Percentiles rank a stretch among this genome's conserved stretches.
Conservation (phyloP, 2,329 filamentous ascomycete genomes). For the Ascochyta koolunga region DNA sequence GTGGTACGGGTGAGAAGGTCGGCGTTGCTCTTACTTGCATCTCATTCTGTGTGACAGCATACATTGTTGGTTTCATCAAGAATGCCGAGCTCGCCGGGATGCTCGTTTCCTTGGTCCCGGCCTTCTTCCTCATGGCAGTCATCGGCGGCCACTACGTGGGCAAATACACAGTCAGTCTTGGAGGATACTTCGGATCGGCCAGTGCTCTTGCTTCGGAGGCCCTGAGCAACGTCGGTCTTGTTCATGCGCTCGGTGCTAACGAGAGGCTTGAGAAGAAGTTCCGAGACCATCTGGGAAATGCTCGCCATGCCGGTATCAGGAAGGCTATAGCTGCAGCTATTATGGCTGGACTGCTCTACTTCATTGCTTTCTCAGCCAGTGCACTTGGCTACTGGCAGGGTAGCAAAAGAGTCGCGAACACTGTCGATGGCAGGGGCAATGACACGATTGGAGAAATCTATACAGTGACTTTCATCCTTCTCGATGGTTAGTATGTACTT, state of each 20-base stretch:
- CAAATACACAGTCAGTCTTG: slow-evolving; percentile 59
- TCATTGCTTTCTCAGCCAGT: slow-evolving; percentile 71
- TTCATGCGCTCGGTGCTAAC: slow-evolving; percentile 68
- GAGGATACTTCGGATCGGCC: slow-evolving; percentile 61
- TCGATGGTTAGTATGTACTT: slow-evolving; percentile 52
- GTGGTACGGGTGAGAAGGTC: slow-evolving; percentile 73
- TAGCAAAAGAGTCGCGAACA: slow-evolving; percentile 59
- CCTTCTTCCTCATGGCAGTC: slow-evolving; percentile 65
- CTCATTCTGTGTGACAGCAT: slow-evolving; percentile 71
- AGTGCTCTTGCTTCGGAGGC: slow-evolving; percentile 68
- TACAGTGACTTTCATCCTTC: slow-evolving; percentile 62
- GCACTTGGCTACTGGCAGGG: slow-evolving; percentile 73
- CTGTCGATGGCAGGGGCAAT: slow-evolving; percentile 42
- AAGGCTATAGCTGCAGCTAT: slow-evolving; percentile 64
- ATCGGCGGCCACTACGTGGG: slow-evolving; percentile 62
- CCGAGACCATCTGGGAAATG: slow-evolving; percentile 56
- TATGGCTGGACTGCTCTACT: slow-evolving; percentile 68
- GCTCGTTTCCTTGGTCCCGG: slow-evolving; percentile 67
- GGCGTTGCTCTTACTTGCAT: slow-evolving; percentile 67
- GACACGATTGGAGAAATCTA: slow-evolving; percentile 56
- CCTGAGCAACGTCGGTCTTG: slow-evolving; percentile 65
- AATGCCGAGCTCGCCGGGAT: slow-evolving; percentile 68
- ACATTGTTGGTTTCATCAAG: slow-evolving; percentile 70
- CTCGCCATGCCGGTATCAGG: slow-evolving; percentile 61
- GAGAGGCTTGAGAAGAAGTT: slow-evolving; percentile 66